These are phyloP conservation scores for Powellomyces hirtus DNA, from an alignment of 192 early-diverging fungal genomes.

Conservation along the genomic window DNA sequence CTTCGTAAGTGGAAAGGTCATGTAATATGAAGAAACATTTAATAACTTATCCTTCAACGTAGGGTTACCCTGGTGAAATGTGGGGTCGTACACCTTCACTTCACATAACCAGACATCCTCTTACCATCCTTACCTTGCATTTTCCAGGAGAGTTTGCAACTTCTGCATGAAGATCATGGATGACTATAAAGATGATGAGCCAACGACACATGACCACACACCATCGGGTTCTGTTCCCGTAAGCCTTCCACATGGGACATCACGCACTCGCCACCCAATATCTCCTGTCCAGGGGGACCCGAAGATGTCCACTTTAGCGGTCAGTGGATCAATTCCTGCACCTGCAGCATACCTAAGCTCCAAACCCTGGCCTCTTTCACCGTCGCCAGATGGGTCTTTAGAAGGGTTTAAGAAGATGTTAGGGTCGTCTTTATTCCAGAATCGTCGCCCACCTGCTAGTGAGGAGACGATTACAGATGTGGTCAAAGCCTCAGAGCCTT, in stretches of 20 bases:
- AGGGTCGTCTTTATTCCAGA: conserved; percentile 15
- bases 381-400: conserved; percentile 18
- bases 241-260: not conserved
- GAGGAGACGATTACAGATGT: conserved; percentile 2
- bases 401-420: conserved; percentile 33
- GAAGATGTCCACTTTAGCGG: not conserved
- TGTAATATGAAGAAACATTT: not conserved
- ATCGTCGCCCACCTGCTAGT: not conserved
- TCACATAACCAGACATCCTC: not conserved
- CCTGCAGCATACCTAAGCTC: not conserved
- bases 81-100: not conserved
- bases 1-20: conserved; percentile 39
- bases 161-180: conserved; percentile 59
- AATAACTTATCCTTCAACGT: not conserved
- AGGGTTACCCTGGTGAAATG: conserved; percentile 59
- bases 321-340: conserved; percentile 27
- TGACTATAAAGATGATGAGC: conserved; percentile 31
- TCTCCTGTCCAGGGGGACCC: not conserved
- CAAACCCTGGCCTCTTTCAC: conserved; percentile 10
- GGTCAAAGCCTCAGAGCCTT: conserved; percentile 30
- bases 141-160: conserved; percentile 55
- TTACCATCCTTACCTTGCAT: not conserved
- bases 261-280: not conserved
- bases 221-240: not conserved
- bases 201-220: not conserved